A percentile compares a stretch with the other conserved stretches of the same genome.
Evolutionary conservation across 2,329 filamentous ascomycete genomes (phyloP).

Genomic region (Zymoseptoria passerinii): DNA sequence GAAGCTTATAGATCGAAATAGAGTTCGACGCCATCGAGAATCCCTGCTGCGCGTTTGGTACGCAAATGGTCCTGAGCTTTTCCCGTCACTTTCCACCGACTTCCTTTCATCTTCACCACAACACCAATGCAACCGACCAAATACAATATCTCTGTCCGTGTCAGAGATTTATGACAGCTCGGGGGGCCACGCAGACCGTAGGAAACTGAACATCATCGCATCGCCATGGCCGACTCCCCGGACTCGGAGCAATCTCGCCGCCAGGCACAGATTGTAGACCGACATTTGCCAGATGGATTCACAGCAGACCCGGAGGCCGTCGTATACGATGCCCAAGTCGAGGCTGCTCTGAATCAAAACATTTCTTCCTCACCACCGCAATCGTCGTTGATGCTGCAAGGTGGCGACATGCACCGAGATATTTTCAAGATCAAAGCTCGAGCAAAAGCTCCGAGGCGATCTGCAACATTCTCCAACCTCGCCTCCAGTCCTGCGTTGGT

Average conservation of each 20-base stretch:
- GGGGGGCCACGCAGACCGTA: background rate
- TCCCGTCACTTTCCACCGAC: background rate
- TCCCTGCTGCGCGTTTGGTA: background rate
- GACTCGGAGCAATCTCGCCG: slow-evolving; percentile 15
- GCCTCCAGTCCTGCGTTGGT: slow-evolving; percentile 9
- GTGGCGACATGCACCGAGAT: slow-evolving; percentile 70
- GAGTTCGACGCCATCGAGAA: background rate
- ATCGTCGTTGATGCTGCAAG: slow-evolving; percentile 63
- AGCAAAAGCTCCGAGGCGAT: slow-evolving; percentile 42
- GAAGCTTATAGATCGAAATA: background rate
- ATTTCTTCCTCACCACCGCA: slow-evolving; percentile 30
- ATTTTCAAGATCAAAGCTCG: slow-evolving; percentile 65
- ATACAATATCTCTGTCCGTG: slow-evolving; percentile 4
- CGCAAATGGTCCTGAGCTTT: background rate
- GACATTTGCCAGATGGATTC: slow-evolving; percentile 30
- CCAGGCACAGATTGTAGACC: slow-evolving; percentile 28
- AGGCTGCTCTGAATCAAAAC: slow-evolving; percentile 1
- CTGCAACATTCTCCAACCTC: slow-evolving; percentile 57
- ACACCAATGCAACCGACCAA: slow-evolving; percentile 1
- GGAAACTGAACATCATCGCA: background rate
- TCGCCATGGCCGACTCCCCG: slow-evolving; percentile 14
- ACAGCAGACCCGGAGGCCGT: slow-evolving; percentile 25
- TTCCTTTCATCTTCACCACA: background rate
- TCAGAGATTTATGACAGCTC: slow-evolving; percentile 4
- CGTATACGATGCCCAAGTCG: slow-evolving; percentile 11